phyloP scores from a whole-genome alignment of 306 rosid genomes.

The Gastrolobium villosum region DNA sequence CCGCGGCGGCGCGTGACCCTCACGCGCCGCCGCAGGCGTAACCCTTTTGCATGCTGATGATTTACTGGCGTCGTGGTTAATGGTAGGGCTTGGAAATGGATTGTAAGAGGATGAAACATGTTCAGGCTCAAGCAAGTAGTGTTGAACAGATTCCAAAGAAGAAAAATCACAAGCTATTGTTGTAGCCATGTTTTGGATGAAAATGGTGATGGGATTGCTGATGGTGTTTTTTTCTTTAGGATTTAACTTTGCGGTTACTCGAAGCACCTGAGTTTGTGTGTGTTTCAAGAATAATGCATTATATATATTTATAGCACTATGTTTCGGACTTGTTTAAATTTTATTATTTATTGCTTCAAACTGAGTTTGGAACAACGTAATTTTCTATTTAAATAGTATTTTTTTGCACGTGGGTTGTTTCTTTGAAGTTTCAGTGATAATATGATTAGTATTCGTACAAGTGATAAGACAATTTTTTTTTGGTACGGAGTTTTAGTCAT shows the following conservation, averaged over 20 bases:
- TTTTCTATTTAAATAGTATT: neutral
- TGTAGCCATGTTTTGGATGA: neutral
- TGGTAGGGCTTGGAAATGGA: neutral
- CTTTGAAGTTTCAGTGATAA: neutral
- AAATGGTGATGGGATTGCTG: neutral
- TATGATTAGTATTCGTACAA: too few species aligned
- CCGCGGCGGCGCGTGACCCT: neutral
- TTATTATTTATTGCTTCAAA: neutral
- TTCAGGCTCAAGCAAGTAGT: neutral
- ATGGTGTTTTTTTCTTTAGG: neutral
- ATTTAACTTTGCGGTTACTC: neutral
- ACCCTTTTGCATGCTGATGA: neutral
- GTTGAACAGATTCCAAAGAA: constrained; percentile 8
- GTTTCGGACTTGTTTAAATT: neutral
- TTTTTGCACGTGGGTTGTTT: neutral
- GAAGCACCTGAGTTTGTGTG: too few species aligned
- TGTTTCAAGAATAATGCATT: neutral
- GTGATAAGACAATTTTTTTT: too few species aligned
- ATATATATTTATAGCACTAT: neutral
- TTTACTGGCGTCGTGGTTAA: neutral
- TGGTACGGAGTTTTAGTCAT: too few species aligned
- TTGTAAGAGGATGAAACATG: neutral
- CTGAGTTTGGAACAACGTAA: neutral
- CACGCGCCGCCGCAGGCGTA: neutral
- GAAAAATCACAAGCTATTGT: constrained; percentile 25